phyloP scores from a whole-genome alignment of 192 early-diverging fungal genomes.

The Backusella liffmaniae region DNA sequence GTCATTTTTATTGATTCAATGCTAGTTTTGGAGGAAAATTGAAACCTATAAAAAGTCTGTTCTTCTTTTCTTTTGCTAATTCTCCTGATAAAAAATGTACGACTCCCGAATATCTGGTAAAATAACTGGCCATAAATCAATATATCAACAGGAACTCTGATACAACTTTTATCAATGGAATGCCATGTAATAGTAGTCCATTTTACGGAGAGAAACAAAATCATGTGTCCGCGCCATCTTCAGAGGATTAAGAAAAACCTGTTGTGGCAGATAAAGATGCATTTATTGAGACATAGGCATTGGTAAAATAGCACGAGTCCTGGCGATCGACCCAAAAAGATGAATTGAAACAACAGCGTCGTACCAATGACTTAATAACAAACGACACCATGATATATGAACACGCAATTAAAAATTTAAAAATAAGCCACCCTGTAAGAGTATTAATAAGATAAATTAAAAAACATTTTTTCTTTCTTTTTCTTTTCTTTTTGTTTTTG shows the following conservation, averaged over 20 bases:
- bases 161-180: background rate
- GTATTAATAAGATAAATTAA: background rate
- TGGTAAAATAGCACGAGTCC: slow-evolving; percentile 10
- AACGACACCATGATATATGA: background rate
- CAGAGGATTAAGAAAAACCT: slow-evolving; percentile 4
- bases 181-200: background rate
- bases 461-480: background rate
- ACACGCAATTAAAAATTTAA: background rate
- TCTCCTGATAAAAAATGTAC: background rate
- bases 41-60: background rate
- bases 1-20: background rate
- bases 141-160: background rate
- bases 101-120: background rate
- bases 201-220: background rate
- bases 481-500: background rate
- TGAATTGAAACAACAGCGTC: slow-evolving; percentile 10
- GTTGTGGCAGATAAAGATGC: slow-evolving; percentile 5
- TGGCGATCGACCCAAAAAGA: slow-evolving; percentile 7
- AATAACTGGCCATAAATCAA: background rate
- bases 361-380: background rate
- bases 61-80: background rate
- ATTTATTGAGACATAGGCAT: background rate
- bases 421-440: background rate
- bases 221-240: background rate
- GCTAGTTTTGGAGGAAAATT: background rate